These are phyloP conservation scores for Chaetomiaceae sp. DNA, from an alignment of 2,329 filamentous ascomycete species.

Conservation along the genomic window DNA sequence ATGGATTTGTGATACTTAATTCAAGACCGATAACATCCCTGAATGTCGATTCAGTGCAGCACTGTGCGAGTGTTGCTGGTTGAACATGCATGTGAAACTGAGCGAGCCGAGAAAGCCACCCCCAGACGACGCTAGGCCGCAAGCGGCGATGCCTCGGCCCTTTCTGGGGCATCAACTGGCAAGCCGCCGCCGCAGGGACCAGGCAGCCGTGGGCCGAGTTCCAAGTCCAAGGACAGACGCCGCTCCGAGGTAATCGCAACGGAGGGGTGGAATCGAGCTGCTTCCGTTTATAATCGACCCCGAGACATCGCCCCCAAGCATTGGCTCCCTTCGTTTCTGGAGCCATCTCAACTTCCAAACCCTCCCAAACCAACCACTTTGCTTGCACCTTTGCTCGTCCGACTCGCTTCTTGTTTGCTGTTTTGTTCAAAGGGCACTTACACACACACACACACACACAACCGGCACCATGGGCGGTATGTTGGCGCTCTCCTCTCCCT, in stretches of 20 bases:
- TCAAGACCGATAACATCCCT: no score
- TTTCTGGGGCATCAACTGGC: slow-evolving; percentile 27
- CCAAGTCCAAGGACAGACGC: slow-evolving; percentile 6
- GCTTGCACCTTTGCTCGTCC: no score
- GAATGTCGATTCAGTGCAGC: no score
- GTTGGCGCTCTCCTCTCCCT: not conserved
- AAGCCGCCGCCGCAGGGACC: slow-evolving; percentile 5
- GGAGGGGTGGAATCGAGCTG: not conserved
- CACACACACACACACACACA: not conserved
- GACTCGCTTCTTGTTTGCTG: no score
- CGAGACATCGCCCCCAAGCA: no score
- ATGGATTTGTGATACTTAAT: no score
- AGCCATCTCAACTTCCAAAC: no score
- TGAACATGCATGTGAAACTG: slow-evolving; percentile 13
- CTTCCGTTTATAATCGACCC: not conserved
- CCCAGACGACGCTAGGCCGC: slow-evolving; percentile 19
- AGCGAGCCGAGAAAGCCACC: slow-evolving; percentile 11
- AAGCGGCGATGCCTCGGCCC: slow-evolving; percentile 25
- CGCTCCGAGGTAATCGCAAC: slow-evolving; percentile 12
- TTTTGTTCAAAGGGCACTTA: no score
- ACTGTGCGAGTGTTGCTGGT: no score
- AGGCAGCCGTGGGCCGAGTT: slow-evolving; percentile 12
- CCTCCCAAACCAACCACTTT: no score
- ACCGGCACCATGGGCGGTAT: slow-evolving; percentile 23
- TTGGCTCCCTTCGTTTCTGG: no score